Evolutionary conservation across 305 asterid species (phyloP).

Genomic region (Solanum hybrid): DNA sequence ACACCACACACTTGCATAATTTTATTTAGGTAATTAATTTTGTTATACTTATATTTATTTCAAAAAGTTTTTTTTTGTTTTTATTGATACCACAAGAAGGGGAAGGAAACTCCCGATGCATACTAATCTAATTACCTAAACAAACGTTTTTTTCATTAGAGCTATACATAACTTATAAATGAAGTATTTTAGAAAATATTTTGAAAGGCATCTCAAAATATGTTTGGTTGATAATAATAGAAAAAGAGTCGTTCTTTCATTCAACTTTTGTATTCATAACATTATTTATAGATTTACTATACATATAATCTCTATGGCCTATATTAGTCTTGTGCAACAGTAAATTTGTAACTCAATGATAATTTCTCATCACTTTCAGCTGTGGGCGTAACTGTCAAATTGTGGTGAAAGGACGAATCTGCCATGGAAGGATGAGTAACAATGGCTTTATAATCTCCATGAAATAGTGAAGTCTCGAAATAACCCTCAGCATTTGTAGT

Average conservation of each 20-base stretch:
- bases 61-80: too few relatives aligned
- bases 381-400: slow-evolving; percentile 2
- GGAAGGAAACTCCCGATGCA: not conserved
- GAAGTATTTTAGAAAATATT: not conserved
- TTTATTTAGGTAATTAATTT: too few relatives aligned
- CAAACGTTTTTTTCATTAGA: not conserved
- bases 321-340: not conserved
- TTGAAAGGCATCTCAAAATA: not conserved
- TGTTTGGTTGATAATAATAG: not conserved
- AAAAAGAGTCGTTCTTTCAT: not conserved
- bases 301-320: not conserved
- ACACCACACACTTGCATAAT: not conserved
- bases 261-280: not conserved
- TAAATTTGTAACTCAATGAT: not conserved
- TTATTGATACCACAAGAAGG: not conserved
- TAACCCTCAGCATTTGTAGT: slow-evolving; percentile 39
- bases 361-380: not conserved
- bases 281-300: not conserved
- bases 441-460: slow-evolving; percentile 44
- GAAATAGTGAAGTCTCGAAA: slow-evolving; percentile 35
- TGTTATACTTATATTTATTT: too few relatives aligned
- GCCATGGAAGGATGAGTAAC: slow-evolving; percentile 12
- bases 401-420: not conserved
- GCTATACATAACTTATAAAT: not conserved
- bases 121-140: not conserved